Base-by-base conservation (phyloP, 306 rosid genomes). In the Trichosanthes cucumerina region DNA sequence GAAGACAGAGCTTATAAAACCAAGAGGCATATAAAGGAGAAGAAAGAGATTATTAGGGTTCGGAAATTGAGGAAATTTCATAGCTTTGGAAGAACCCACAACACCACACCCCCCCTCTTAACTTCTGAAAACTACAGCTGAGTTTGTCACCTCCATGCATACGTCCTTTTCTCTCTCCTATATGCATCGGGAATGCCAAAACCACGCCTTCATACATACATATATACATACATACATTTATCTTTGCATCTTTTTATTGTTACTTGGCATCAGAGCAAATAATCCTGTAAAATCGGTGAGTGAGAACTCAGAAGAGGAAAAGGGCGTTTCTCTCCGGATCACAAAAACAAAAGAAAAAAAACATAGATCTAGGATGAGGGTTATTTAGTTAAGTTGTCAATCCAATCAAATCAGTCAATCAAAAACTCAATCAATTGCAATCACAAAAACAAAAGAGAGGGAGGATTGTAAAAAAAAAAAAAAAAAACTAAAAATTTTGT, bases 101-200 rank as follows among this genome's bases (percentile, higher is more conserved):
- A 64, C 44, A 64, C 11, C 14, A 64, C 82, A 74, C 81, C 60
- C 39, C 68, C n/a, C 18, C 79, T 76, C 81, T 83, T 88, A 90
- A 91, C 66, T 46, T 85, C 82, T 86, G 98, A 93, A 88, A 93
- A 87, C 90, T 85, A 91, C 98, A 47, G 77, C 56, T 93, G 96
- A 89, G 84, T 88, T 92, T 85, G 78, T 91, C 89, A 85, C 92
- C 84, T 89, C 88, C 97, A 91, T 91, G 97, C 98, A 93, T 89
- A 90, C 82, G 96, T 93, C 98, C 89, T 89, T 93, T 91, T 93
- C 98, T 62, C 69, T 80, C 87, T 23, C 63, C 16, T 21, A 33
- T 64, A 26, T 23, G 34, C 76, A n/a, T 70, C 0, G 76, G 56
- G 56, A 70, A 70, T 44, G 2, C 4, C 76, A 70, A 70, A 15